Conservation (phyloP, 345 rosid genomes). For the Murraya paniculata region DNA sequence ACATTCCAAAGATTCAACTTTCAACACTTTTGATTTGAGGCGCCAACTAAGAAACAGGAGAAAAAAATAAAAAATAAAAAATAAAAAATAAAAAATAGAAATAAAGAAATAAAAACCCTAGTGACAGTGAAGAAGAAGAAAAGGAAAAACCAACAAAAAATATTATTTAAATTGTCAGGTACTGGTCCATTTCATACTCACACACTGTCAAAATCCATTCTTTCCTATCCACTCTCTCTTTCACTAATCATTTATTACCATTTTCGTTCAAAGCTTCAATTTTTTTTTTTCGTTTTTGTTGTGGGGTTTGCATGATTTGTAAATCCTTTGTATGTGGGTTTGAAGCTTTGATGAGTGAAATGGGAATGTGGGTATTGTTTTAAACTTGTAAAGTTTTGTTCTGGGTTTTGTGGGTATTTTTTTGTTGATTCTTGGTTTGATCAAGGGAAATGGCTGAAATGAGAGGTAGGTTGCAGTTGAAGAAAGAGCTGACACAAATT, state of each 20-base stretch:
- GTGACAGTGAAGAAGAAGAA: slow-evolving; percentile 3
- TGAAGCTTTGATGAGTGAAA: slow-evolving; percentile 10
- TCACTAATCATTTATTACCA: not conserved
- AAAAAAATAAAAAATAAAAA: too few relatives aligned
- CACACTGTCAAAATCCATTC: not conserved
- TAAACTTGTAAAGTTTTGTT: slow-evolving; percentile 1
- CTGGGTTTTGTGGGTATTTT: not conserved
- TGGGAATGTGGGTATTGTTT: slow-evolving; percentile 9
- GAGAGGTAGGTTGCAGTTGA: slow-evolving; percentile 69
- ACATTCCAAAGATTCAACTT: slow-evolving; percentile 4
- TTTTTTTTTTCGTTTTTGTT: not conserved
- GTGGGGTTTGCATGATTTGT: not conserved
- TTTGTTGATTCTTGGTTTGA: slow-evolving; percentile 11
- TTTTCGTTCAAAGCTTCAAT: slow-evolving; percentile 16
- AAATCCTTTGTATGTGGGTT: not conserved
- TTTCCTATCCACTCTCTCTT: not conserved
- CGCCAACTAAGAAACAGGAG: slow-evolving; percentile 20
- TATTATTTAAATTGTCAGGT: not conserved
- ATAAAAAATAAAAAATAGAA: not conserved
- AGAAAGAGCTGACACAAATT: slow-evolving; percentile 89
- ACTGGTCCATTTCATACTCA: not conserved
- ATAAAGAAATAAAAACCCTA: not conserved
- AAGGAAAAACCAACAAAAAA: not conserved
- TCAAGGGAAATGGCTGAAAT: slow-evolving; percentile 44
- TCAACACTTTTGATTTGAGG: slow-evolving; percentile 25